A percentile compares a stretch with the other conserved stretches of the same genome.
phyloP scores from a whole-genome alignment of 331 rosid genomes.

The Cydonia oblonga region DNA sequence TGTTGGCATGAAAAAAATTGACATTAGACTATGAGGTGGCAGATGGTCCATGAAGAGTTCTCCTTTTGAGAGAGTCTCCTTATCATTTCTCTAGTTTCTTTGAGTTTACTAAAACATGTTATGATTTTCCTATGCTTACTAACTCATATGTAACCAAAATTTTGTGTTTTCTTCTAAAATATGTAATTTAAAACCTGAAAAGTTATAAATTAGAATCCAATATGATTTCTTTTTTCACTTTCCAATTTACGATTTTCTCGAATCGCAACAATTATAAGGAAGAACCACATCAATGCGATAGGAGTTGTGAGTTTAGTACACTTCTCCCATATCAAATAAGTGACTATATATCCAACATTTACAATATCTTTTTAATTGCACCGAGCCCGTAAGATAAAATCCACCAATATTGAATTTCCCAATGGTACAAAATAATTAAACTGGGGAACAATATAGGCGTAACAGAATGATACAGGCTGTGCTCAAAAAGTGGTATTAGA shows the following conservation, averaged over 20 bases:
- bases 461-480: too few relatives aligned
- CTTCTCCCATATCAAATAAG: neutral
- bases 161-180: too few relatives aligned
- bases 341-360: neutral
- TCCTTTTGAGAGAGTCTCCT: too few relatives aligned
- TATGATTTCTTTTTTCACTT: too few relatives aligned
- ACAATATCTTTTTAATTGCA: too few relatives aligned
- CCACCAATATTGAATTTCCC: neutral
- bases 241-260: too few relatives aligned
- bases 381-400: too few relatives aligned
- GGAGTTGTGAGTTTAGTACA: neutral
- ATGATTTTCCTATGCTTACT: neutral
- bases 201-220: neutral
- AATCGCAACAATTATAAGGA: too few relatives aligned
- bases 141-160: neutral
- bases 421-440: neutral
- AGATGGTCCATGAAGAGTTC: rapidly evolving
- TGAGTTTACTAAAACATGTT: neutral
- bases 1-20: too few relatives aligned
- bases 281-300: too few relatives aligned
- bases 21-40: too few relatives aligned
- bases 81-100: neutral
- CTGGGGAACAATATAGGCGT: neutral
- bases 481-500: neutral
- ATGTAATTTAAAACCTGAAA: neutral